Evolutionary conservation across 2,329 filamentous ascomycete genomes (phyloP).

Genomic region (Chaetomium strumarium): DNA sequence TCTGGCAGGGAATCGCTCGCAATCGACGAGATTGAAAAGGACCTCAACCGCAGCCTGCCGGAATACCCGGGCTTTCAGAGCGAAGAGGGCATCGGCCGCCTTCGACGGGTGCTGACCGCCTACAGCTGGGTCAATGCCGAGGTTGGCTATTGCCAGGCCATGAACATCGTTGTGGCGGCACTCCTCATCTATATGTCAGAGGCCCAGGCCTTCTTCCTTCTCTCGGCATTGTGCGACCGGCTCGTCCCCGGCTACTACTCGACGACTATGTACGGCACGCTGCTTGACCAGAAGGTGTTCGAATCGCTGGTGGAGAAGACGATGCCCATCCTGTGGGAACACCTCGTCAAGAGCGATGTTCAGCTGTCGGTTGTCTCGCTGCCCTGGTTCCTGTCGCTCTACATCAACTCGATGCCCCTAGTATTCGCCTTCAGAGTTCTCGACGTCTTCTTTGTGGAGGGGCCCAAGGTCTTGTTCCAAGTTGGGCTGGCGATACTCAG

Average conservation of each 20-base stretch:
- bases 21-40: conserved; percentile 98
- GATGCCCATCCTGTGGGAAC: conserved; percentile 97
- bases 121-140: conserved; percentile 97
- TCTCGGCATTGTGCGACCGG: conserved; percentile 87
- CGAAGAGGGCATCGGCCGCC: conserved; percentile 84
- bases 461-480: conserved; percentile 95
- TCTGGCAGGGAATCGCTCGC: conserved; percentile 84
- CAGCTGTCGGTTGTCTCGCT: conserved; percentile 95
- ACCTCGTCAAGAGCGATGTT: conserved; percentile 93
- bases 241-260: conserved; percentile 96
- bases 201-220: conserved; percentile 86
- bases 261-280: conserved; percentile 96
- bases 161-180: conserved; percentile 99
- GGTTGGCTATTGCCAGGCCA: conserved; percentile 97
- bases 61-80: conserved; percentile 98
- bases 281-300: conserved; percentile 95
- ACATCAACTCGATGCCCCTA: conserved; percentile 98
- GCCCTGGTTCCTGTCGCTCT: conserved; percentile 95
- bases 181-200: conserved; percentile 98
- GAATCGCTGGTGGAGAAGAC: conserved; percentile 98
- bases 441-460: conserved; percentile 97
- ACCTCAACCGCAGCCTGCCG: conserved; percentile 89
- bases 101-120: conserved; percentile 86
- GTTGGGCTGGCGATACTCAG: conserved; percentile 93
- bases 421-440: conserved; percentile 95